A percentile compares a stretch with the other conserved stretches of the same genome.
phyloP scores from a whole-genome alignment of 176 grass and related monocot genomes.

The Aegilops tauschii region DNA sequence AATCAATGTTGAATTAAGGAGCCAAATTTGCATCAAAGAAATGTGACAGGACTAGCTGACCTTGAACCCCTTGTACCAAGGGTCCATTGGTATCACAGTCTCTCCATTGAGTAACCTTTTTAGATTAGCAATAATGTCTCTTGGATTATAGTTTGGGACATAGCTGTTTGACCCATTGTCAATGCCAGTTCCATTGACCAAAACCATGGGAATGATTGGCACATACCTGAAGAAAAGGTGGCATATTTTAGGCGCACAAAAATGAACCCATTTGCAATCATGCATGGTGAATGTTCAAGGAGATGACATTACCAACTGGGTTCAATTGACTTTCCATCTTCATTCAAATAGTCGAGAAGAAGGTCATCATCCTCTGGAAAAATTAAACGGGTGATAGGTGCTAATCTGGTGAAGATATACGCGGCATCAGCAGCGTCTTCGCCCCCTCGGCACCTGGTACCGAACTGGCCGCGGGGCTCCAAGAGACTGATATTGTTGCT shows the following conservation, averaged over 20 bases:
- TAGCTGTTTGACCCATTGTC: conserved; percentile 27
- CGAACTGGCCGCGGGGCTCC: conserved; percentile 45
- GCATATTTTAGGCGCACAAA: neutral
- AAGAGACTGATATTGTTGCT: conserved; percentile 58
- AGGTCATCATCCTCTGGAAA: conserved; percentile 79
- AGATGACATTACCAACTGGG: conserved; percentile 59
- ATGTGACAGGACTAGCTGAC: neutral
- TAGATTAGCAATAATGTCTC: conserved; percentile 52
- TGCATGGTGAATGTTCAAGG: neutral
- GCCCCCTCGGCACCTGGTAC: conserved; percentile 49
- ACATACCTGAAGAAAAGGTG: conserved; percentile 44
- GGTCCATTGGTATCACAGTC: conserved; percentile 45
- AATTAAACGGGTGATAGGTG: conserved; percentile 42
- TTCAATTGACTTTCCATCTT: conserved; percentile 84
- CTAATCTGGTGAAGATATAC: conserved; percentile 42
- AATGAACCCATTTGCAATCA: neutral
- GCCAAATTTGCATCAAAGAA: neutral
- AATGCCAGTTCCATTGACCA: conserved; percentile 50
- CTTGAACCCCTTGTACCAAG: conserved; percentile 60
- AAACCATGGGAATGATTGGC: conserved; percentile 55
- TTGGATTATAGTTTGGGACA: conserved; percentile 59
- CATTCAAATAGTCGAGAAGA: conserved; percentile 66
- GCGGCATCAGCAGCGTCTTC: conserved; percentile 49
- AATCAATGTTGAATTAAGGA: neutral
- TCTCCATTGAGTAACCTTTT: conserved; percentile 43